Conservation (phyloP, 164 flowering plant species). For the Liquidambar formosana region DNA sequence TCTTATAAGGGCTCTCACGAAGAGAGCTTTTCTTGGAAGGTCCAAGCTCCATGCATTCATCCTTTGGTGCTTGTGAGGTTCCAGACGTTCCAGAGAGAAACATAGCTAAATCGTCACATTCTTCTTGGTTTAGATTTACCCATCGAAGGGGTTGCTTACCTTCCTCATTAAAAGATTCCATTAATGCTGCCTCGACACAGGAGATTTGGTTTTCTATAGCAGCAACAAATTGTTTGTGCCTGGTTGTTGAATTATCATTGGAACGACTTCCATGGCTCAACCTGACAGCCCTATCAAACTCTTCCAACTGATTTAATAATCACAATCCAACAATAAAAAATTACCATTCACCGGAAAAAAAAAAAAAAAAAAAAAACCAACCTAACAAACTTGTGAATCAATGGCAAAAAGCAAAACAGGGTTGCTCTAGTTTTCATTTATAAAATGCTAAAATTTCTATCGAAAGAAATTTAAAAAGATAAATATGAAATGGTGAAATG, state of each 20-base stretch:
- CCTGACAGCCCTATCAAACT: constrained; percentile 84
- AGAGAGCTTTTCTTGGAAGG: constrained; percentile 13
- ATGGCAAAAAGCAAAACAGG: background rate
- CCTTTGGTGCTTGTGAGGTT: constrained; percentile 23
- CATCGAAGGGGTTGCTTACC: constrained; percentile 69
- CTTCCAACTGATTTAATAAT: constrained; percentile 64
- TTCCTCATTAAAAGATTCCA: constrained; percentile 46
- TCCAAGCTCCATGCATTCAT: constrained; percentile 16
- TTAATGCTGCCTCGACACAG: constrained; percentile 53
- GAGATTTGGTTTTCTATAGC: constrained; percentile 72
- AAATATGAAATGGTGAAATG: background rate
- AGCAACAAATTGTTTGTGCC: constrained; percentile 71
- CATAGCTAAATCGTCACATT: constrained; percentile 72
- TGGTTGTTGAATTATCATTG: constrained; percentile 44
- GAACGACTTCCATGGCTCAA: constrained; percentile 47
- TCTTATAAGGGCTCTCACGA: constrained; percentile 10
- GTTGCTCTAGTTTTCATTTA: background rate
- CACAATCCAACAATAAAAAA: constrained; percentile 6
- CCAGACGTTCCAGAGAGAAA: constrained; percentile 71
- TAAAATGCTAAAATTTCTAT: background rate
- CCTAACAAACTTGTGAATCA: background rate
- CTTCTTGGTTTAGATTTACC: constrained; percentile 78
- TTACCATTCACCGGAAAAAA: no score
- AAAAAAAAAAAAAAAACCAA: background rate
- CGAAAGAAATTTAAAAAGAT: background rate